These are phyloP conservation scores for Dipteronia sinensis DNA, from an alignment of 345 rosid species.

Conservation along the genomic window DNA sequence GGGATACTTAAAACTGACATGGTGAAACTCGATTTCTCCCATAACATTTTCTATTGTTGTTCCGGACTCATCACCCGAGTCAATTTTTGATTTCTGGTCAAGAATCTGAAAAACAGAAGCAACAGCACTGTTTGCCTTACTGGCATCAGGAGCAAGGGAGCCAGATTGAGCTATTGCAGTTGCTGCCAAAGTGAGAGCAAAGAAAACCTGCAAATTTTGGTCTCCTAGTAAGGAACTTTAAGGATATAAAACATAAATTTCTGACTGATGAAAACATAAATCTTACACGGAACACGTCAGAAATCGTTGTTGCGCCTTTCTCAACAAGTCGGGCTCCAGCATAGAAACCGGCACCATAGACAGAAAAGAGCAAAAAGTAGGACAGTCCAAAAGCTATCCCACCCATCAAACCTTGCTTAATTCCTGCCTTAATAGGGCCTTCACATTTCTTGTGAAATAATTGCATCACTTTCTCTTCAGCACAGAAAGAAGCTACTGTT, in stretches of 20 bases:
- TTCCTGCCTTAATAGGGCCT: slow-evolving; percentile 61
- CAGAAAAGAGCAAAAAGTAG: slow-evolving; percentile 46
- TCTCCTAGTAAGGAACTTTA: neutral
- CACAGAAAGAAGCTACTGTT: slow-evolving; percentile 83
- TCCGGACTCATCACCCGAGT: slow-evolving; percentile 59
- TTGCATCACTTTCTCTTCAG: slow-evolving; percentile 75
- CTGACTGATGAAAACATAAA: neutral
- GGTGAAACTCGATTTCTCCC: slow-evolving; percentile 64
- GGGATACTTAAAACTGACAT: slow-evolving; percentile 67
- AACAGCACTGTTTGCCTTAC: slow-evolving; percentile 56
- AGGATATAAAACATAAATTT: neutral
- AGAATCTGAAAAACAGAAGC: slow-evolving; percentile 68
- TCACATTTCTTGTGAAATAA: slow-evolving; percentile 63
- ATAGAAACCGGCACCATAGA: slow-evolving; percentile 65
- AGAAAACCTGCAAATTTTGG: slow-evolving; percentile 54
- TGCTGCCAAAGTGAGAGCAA: slow-evolving; percentile 61
- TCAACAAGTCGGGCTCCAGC: slow-evolving; percentile 68
- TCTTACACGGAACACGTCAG: slow-evolving; percentile 27
- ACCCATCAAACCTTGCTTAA: slow-evolving; percentile 61
- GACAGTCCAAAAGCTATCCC: slow-evolving; percentile 72
- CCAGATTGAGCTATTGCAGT: slow-evolving; percentile 63
- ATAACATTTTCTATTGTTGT: slow-evolving; percentile 43
- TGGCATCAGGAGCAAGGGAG: slow-evolving; percentile 52
- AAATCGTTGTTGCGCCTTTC: slow-evolving; percentile 48
- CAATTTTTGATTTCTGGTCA: slow-evolving; percentile 63